Conservation (phyloP, 2,329 filamentous ascomycete species). For the Xylariaceae sp. region DNA sequence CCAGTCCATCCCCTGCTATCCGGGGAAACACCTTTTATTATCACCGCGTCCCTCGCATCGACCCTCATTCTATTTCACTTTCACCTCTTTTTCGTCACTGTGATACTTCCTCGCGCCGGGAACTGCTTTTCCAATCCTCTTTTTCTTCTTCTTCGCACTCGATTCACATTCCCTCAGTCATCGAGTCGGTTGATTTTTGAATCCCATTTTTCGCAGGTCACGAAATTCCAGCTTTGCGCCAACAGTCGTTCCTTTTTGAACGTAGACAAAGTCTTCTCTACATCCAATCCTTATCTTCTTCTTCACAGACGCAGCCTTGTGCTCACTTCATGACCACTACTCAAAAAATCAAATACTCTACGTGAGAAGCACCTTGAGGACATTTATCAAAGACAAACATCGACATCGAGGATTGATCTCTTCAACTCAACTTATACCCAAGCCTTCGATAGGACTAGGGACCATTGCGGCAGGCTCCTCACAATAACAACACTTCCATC, state of each 20-base stretch:
- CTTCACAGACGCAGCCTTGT: too few relatives aligned
- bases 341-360: too few relatives aligned
- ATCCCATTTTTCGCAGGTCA: slow-evolving; percentile 21
- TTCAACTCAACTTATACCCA: slow-evolving; percentile 13
- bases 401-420: too few relatives aligned
- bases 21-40: slow-evolving; percentile 17
- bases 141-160: slow-evolving; percentile 12
- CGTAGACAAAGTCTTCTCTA: slow-evolving; percentile 11
- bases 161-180: too few relatives aligned
- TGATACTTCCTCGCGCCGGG: slow-evolving; percentile 18
- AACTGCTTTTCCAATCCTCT: slow-evolving; percentile 22
- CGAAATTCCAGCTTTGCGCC: slow-evolving; percentile 25
- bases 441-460: slow-evolving; percentile 8
- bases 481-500: neutral
- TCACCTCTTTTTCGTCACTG: slow-evolving; percentile 11
- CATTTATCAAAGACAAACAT: too few relatives aligned
- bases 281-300: slow-evolving; percentile 15
- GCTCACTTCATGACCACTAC: too few relatives aligned
- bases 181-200: slow-evolving; percentile 12
- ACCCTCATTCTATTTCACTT: slow-evolving; percentile 16
- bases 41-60: slow-evolving; percentile 14
- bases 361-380: too few relatives aligned
- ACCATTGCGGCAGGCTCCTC: slow-evolving; percentile 9
- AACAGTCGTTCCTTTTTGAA: slow-evolving; percentile 24
- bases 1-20: too few relatives aligned